Evolutionary conservation across 2,329 filamentous ascomycete species (phyloP), one percentile per base, ranked within the genome.

Genomic region (Aspergillus caelatus): DNA sequence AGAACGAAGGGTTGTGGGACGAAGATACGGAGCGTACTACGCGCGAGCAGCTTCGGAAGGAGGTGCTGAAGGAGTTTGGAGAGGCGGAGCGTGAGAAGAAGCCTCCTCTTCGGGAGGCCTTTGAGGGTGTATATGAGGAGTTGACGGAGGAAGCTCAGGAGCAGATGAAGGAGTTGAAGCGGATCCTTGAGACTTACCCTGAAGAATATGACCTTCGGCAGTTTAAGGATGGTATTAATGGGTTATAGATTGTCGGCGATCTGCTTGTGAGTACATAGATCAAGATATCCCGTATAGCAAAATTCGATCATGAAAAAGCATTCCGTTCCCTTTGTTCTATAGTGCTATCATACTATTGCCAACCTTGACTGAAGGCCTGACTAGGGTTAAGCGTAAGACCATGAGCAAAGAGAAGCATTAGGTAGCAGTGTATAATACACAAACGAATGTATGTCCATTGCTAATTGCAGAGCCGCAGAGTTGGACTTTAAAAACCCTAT

Each of bases 121-220:
- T 98, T 77, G 88, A 91, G 69, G 95, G 95, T 77, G 86, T 98
- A 1, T 99, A 97, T 78, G 93, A 95, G 76, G 87, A 93, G 53
- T 71, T 97, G 70, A 97, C 93, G 0, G 89, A 91, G 54, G 93
- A 96, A 71, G 82, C 91, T 65, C 86, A 83, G 75, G 84, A 81
- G 48, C 95, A 99, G 83, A 93, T 92, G 81, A 79, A 80, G 67
- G 86, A 94, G 79, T 81, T 98, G 72, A 91, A 83, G 74, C 85
- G 87, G n/a, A 85, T 97, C 58, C 75, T 99, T 57, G 88, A 94
- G 70, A 89, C 85, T 70, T 99, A 98, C 80, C 94, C 94, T 0
- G 88, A 91, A 41, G 95, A 99, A 82, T 99, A 99, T 78, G 93
- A 98, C 77, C 75, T 95, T 55, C 84, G 83, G 19, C 87, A 89